Conservation (phyloP, 345 rosid genomes). For the Populus deltoides region DNA sequence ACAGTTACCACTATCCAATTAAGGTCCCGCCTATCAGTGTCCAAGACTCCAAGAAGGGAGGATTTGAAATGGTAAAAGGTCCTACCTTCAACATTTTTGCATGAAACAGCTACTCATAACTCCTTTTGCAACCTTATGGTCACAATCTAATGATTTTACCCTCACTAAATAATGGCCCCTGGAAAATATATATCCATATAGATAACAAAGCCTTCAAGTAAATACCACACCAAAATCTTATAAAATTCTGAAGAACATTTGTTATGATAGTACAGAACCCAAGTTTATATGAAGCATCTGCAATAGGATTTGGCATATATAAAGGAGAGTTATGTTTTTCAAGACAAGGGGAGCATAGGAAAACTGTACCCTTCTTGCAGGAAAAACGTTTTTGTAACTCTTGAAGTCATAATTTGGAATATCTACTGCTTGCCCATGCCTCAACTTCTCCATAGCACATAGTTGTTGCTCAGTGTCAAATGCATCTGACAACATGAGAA, state of each 20-base stretch:
- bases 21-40: background rate
- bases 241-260: background rate
- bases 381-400: slow-evolving; percentile 50
- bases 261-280: background rate
- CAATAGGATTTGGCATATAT: background rate
- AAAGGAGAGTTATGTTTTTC: background rate
- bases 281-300: background rate
- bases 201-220: background rate
- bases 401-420: slow-evolving; percentile 89
- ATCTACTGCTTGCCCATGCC: slow-evolving; percentile 87
- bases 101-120: background rate
- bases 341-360: background rate
- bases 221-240: background rate
- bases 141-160: background rate
- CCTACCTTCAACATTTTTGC: background rate
- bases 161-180: background rate
- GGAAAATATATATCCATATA: background rate
- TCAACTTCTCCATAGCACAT: slow-evolving; percentile 79
- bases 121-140: background rate
- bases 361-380: slow-evolving; percentile 31
- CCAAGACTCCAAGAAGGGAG: background rate
- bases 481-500: slow-evolving; percentile 64
- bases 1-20: background rate
- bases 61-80: background rate
- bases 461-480: slow-evolving; percentile 79